Percentiles rank a stretch among this genome's conserved stretches.
phyloP scores from a whole-genome alignment of 768 basidiomycete genomes.

The Mycena belliarum region DNA sequence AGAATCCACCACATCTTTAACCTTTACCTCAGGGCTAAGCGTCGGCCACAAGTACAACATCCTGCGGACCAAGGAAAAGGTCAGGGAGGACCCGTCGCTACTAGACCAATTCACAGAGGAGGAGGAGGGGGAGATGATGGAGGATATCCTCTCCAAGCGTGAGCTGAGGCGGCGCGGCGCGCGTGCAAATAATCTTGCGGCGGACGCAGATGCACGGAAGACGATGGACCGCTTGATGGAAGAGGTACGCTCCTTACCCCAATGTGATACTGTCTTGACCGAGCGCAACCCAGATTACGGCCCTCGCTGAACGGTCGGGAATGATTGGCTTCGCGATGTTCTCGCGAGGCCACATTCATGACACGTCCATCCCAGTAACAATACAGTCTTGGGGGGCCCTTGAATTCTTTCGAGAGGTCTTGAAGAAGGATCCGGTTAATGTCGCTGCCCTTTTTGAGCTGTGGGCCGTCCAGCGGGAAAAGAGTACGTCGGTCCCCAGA shows the following conservation, averaged over 20 bases:
- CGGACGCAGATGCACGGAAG: neutral
- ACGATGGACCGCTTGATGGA: neutral
- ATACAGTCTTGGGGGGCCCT: neutral
- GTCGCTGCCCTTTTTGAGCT: neutral
- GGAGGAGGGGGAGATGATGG: neutral
- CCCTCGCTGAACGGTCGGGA: neutral
- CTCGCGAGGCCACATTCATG: neutral
- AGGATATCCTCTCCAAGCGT: neutral
- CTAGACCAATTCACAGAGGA: neutral
- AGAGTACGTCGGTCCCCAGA: neutral
- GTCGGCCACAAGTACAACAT: neutral
- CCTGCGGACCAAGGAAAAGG: neutral
- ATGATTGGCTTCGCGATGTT: neutral
- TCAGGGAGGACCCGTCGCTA: neutral
- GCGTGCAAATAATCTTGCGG: neutral
- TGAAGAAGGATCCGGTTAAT: neutral
- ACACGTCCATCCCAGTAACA: neutral
- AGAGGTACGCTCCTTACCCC: neutral
- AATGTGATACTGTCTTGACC: neutral
- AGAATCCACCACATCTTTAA: too few relatives aligned
- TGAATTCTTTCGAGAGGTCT: neutral
- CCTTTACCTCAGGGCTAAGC: too few relatives aligned
- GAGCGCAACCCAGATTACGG: neutral
- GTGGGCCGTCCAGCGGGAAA: neutral
- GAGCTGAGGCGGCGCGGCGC: neutral